Conservation (phyloP, 371 early-diverging fungal species). For the Mycotypha africana region DNA sequence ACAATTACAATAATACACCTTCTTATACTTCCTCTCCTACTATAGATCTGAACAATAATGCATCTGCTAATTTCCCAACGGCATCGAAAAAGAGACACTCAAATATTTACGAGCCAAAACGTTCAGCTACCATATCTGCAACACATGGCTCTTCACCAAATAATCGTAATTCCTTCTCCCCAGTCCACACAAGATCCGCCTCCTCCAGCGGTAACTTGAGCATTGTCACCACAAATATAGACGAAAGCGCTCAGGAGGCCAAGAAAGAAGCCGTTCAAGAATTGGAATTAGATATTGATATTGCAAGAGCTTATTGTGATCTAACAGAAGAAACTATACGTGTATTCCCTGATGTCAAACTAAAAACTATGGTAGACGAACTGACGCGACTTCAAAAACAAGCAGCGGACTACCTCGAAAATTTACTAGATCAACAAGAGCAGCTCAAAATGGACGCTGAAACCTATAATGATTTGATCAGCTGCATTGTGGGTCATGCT, state of each 20-base stretch:
- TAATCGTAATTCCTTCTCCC: not conserved
- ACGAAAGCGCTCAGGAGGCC: slow-evolving; percentile 8
- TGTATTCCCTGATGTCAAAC: slow-evolving; percentile 51
- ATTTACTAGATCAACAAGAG: slow-evolving; percentile 76
- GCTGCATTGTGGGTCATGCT: slow-evolving; percentile 69
- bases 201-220: slow-evolving; percentile 14
- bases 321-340: slow-evolving; percentile 56
- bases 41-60: too few species aligned
- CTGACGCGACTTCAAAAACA: slow-evolving; percentile 51
- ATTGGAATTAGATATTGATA: slow-evolving; percentile 43
- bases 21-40: not conserved
- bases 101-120: slow-evolving; percentile 1
- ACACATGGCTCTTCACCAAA: slow-evolving; percentile 1
- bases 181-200: slow-evolving; percentile 11
- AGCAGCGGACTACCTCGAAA: slow-evolving; percentile 57
- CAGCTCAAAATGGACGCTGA: slow-evolving; percentile 85
- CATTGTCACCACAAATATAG: slow-evolving; percentile 13
- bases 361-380: slow-evolving; percentile 50
- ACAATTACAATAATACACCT: slow-evolving; percentile 7
- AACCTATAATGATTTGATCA: slow-evolving; percentile 83
- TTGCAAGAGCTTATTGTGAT: slow-evolving; percentile 49
- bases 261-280: slow-evolving; percentile 31
- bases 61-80: not conserved
- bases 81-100: slow-evolving; percentile 7
- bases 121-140: not conserved